A percentile compares a stretch with the other conserved stretches of the same genome.
These are phyloP conservation scores for Camillea tinctor DNA, from an alignment of 2,329 filamentous ascomycete species.

Conservation along the genomic window DNA sequence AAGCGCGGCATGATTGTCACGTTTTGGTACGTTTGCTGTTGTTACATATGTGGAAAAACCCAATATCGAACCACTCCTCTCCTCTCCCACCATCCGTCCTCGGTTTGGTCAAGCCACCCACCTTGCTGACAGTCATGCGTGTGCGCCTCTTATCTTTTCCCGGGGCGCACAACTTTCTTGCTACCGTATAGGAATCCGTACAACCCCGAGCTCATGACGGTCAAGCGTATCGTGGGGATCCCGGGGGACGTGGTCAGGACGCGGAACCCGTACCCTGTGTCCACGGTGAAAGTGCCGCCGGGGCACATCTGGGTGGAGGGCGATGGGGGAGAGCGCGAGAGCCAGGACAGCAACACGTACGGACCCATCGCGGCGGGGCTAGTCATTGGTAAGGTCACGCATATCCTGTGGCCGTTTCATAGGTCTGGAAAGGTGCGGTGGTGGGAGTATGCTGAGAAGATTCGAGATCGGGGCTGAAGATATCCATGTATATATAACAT, in stretches of 20 bases:
- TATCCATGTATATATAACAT: background rate
- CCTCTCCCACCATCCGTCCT: too few species aligned
- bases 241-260: conserved; percentile 76
- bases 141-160: too few species aligned
- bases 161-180: too few species aligned
- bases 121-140: too few species aligned
- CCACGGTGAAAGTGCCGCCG: conserved; percentile 64
- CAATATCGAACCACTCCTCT: too few species aligned
- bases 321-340: conserved; percentile 70
- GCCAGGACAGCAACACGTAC: conserved; percentile 84
- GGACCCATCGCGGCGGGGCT: conserved; percentile 77
- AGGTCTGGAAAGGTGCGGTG: conserved; percentile 58
- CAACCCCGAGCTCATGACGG: conserved; percentile 64
- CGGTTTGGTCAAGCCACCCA: too few species aligned
- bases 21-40: conserved; percentile 54
- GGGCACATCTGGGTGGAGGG: conserved; percentile 96
- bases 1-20: conserved; percentile 74
- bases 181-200: conserved; percentile 65
- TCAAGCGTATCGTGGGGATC: conserved; percentile 82
- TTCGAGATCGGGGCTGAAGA: conserved; percentile 15
- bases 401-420: conserved; percentile 67
- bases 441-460: conserved; percentile 48
- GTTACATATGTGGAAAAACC: background rate
- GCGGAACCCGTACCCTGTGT: conserved; percentile 56
- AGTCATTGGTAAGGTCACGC: conserved; percentile 71